phyloP scores from a whole-genome alignment of 257 asterid species.

The Catharanthus roseus region DNA sequence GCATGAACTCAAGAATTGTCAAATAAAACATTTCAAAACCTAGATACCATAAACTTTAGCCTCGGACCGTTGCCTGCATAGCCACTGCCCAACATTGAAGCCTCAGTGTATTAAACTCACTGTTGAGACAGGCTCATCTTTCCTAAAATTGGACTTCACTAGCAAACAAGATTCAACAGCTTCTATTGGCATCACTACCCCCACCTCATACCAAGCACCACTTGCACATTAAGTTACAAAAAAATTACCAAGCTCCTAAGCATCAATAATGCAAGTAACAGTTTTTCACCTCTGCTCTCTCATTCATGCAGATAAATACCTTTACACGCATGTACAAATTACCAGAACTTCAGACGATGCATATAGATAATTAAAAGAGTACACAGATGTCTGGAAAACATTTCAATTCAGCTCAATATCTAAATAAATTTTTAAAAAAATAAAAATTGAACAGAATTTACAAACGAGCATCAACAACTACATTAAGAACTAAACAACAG shows the following conservation, averaged over 20 bases:
- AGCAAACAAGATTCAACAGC: neutral
- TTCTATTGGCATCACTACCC: neutral
- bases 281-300: neutral
- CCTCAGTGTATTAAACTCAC: neutral
- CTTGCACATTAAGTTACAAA: neutral
- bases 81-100: neutral
- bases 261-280: neutral
- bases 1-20: neutral
- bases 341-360: too few relatives aligned
- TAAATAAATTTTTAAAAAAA: too few relatives aligned
- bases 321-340: neutral
- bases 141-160: neutral
- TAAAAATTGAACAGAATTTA: neutral
- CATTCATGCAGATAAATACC: too few relatives aligned
- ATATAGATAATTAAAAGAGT: neutral
- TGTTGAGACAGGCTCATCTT: neutral
- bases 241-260: neutral
- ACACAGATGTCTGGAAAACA: neutral
- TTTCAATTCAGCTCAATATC: neutral
- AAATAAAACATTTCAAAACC: neutral
- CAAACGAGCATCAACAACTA: neutral
- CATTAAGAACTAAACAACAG: neutral
- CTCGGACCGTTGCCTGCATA: neutral
- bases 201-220: neutral
- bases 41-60: neutral